Conservation (phyloP, 345 rosid genomes). For the Alliaria petiolata region DNA sequence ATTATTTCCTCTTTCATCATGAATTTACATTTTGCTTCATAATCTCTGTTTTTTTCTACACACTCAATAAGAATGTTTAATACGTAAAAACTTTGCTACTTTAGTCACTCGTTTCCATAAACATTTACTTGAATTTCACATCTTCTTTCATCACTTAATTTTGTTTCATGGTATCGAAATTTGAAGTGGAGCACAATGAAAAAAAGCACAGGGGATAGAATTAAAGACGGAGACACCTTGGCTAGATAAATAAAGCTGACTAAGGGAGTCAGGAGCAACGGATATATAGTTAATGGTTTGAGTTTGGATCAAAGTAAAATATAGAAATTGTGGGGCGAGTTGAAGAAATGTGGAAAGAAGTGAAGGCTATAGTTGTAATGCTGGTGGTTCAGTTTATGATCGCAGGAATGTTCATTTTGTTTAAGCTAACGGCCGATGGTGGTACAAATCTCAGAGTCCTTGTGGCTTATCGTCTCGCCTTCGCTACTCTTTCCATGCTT, state of each 20-base stretch:
- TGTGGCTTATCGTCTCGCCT: conserved; percentile 37
- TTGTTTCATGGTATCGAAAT: not conserved
- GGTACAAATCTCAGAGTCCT: conserved; percentile 35
- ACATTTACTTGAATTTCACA: not conserved
- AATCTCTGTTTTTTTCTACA: not conserved
- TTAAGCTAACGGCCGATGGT: conserved; percentile 32
- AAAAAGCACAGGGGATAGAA: not conserved
- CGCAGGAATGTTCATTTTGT: conserved; percentile 37
- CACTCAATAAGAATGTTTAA: not conserved
- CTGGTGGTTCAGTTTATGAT: conserved; percentile 29
- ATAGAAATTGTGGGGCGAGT: not conserved
- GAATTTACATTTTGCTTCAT: not conserved
- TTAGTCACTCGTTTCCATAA: conserved; percentile 1
- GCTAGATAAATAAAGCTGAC: conserved; percentile 12
- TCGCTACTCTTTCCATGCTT: conserved; percentile 32
- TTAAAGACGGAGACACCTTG: not conserved
- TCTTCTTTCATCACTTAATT: conserved; percentile 1
- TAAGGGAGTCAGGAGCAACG: not conserved
- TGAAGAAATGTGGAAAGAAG: conserved; percentile 19
- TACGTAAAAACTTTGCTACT: not conserved
- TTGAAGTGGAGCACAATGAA: conserved; percentile 20
- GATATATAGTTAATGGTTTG: not conserved
- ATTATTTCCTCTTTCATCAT: not conserved
- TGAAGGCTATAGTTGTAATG: conserved; percentile 28
- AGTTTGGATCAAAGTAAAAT: not conserved